Base-by-base conservation (phyloP, 129 eudicot genomes). In the Kitagawia praeruptora region DNA sequence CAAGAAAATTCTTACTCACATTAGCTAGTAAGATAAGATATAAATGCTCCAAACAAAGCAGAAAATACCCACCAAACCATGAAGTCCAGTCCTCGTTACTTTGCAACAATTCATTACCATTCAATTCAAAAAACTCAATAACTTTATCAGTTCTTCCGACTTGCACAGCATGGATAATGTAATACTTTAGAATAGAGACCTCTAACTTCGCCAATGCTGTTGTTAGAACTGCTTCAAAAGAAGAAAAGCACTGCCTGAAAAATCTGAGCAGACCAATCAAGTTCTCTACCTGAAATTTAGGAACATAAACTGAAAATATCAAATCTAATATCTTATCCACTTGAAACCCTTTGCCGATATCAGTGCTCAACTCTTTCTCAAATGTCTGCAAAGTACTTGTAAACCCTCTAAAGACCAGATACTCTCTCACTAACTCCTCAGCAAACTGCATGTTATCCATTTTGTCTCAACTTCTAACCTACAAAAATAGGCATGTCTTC, bases 381-480 rank as follows among this genome's bases (percentile, higher is more conserved):
- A 88, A 95, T 37, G 91, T 81, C 78, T 95, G 92, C 74, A 95
- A 76, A 75, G 92, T 90, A 74, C 76, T 83, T 77, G 98, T 95
- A 83, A 95, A 95, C 56, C 98, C 98, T 82, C 98, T 85, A 85
- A 91, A 95, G 78, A 92, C 88, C 40, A 95, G 87, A 63, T 88
- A 92, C 70, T 95, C 98, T 77, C 90, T 86, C 84, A 95, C 96
- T 10, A 95, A 89, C 83, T 95, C 96, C 82, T 95, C 97, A 0
- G 94, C 97, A 67, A 87, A 90, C 77, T 86, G 86, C 86, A 95
- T 88, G 74, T 92, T 90, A 86, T 95, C 97, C 98, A 93, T 93
- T 42, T 49, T 63, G 39, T 77, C 81, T 73, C 44, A 72, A 82
- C 6, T 75, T 79, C 70, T 56, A 72, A 82, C 14, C 63, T 12